Evolutionary conservation across 2,329 filamentous ascomycete species (phyloP).

Genomic region (Xylaria sp.): DNA sequence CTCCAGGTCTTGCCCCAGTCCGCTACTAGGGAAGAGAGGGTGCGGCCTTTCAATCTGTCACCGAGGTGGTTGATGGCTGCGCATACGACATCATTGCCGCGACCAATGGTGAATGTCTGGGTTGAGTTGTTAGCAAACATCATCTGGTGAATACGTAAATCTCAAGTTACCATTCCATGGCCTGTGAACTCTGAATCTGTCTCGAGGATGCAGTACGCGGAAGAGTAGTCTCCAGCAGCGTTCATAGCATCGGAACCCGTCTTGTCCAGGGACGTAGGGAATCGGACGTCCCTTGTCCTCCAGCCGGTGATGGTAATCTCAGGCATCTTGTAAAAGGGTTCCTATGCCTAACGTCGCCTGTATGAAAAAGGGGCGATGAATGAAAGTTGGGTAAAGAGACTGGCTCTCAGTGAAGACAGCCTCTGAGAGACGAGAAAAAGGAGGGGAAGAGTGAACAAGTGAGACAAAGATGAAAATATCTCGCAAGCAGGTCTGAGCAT

Average conservation of each 20-base stretch:
- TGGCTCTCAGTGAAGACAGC: background rate
- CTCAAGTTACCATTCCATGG: constrained; percentile 64
- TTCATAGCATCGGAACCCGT: constrained; percentile 98
- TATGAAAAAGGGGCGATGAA: background rate
- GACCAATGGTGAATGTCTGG: constrained; percentile 74
- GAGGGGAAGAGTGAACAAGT: background rate
- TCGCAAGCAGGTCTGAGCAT: background rate
- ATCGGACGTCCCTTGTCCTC: constrained; percentile 67
- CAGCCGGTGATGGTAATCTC: constrained; percentile 69
- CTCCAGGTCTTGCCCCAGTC: constrained; percentile 89
- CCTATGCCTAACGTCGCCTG: background rate
- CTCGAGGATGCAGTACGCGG: constrained; percentile 87
- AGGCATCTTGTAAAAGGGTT: constrained; percentile 33
- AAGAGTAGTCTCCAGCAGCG: constrained; percentile 83
- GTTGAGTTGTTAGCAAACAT: constrained; percentile 4
- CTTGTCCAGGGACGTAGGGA: constrained; percentile 89
- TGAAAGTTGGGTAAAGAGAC: background rate
- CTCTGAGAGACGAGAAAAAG: background rate
- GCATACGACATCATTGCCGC: constrained; percentile 90
- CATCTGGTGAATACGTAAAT: background rate
- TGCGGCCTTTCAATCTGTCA: constrained; percentile 68
- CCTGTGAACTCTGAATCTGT: constrained; percentile 68
- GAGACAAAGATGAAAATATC: background rate
- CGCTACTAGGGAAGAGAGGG: constrained; percentile 68
- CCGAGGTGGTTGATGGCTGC: constrained; percentile 74